Evolutionary conservation across 306 rosid species (phyloP).

Genomic region (Cicer chorassanicum): DNA sequence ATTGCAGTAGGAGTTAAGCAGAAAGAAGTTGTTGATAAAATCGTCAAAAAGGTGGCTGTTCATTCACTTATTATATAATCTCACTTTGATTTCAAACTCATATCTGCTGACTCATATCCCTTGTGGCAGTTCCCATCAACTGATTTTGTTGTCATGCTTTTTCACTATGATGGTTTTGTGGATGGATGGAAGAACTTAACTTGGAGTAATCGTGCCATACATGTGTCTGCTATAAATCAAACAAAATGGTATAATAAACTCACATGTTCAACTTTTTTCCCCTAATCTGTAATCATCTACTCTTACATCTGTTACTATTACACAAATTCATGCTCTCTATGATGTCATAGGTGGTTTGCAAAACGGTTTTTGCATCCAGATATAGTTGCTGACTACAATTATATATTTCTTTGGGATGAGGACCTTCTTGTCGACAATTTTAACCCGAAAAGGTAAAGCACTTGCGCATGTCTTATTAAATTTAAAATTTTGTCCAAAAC

Average conservation of each 20-base stretch:
- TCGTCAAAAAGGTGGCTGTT: conserved; percentile 72
- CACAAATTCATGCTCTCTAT: conserved; percentile 26
- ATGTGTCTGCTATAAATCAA: conserved; percentile 61
- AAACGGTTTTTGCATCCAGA: conserved; percentile 97
- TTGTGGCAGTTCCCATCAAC: conserved; percentile 53
- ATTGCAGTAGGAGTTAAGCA: conserved; percentile 86
- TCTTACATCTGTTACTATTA: neutral
- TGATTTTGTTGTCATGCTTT: conserved; percentile 62
- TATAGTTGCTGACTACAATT: conserved; percentile 73
- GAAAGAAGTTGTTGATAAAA: conserved; percentile 67
- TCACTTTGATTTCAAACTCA: conserved; percentile 13
- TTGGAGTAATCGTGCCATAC: conserved; percentile 58
- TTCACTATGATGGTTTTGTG: conserved; percentile 62
- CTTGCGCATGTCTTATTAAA: neutral
- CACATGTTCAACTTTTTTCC: conserved; percentile 3
- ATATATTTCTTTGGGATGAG: conserved; percentile 96
- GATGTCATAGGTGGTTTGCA: conserved; percentile 83
- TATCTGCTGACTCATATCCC: conserved; percentile 29
- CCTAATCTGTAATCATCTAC: conserved; percentile 1
- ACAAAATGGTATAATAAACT: conserved; percentile 58
- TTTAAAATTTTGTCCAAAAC: neutral
- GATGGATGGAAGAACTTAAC: conserved; percentile 59
- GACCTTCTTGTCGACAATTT: conserved; percentile 91
- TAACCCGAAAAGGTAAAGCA: conserved; percentile 64
- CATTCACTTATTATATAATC: conserved; percentile 32